These are phyloP conservation scores for Talaromyces proteolyticus DNA, from an alignment of 495 filamentous ascomycete species.

Conservation along the genomic window DNA sequence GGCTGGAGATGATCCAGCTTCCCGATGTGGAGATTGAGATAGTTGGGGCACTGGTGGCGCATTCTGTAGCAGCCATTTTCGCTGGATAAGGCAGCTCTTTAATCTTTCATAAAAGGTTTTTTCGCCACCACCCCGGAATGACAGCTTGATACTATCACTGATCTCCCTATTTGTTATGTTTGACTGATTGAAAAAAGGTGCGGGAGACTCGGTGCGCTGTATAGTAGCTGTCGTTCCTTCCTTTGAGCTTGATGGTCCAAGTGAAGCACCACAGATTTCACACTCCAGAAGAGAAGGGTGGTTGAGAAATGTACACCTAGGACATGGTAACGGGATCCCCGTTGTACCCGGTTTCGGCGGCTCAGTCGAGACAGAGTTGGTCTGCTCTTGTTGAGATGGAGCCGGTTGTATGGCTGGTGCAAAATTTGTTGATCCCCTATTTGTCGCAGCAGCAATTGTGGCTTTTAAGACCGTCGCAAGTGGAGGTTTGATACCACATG, in stretches of 20 bases:
- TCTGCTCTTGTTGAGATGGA: constrained; percentile 8
- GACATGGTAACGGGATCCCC: constrained; percentile 47
- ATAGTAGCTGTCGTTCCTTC: constrained; percentile 16
- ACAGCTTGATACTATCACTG: constrained; percentile 78
- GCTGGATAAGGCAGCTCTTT: constrained; percentile 78
- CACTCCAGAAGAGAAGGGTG: constrained; percentile 81
- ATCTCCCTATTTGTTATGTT: constrained; percentile 45
- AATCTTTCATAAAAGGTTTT: constrained; percentile 87
- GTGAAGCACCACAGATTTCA: constrained; percentile 83
- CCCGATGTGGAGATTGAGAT: constrained; percentile 23
- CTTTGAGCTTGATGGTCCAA: constrained; percentile 31
- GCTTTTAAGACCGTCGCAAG: constrained; percentile 78
- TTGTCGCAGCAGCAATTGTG: constrained; percentile 62
- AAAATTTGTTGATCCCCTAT: constrained; percentile 20
- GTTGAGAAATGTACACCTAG: constrained; percentile 90
- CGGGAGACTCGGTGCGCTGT: constrained; percentile 67
- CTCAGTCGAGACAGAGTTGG: background rate
- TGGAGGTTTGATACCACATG: constrained; percentile 90
- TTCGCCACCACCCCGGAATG: constrained; percentile 83
- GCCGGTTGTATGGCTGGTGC: too few relatives aligned
- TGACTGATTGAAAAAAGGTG: constrained; percentile 49
- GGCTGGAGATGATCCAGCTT: constrained; percentile 14
- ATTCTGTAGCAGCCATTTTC: constrained; percentile 92
- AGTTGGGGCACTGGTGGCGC: constrained; percentile 82
- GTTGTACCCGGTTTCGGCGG: constrained; percentile 9